Evolutionary conservation across 371 early-diverging fungal genomes (phyloP), one percentile per base, ranked within the genome.

Genomic region (Massospora cicadina): DNA sequence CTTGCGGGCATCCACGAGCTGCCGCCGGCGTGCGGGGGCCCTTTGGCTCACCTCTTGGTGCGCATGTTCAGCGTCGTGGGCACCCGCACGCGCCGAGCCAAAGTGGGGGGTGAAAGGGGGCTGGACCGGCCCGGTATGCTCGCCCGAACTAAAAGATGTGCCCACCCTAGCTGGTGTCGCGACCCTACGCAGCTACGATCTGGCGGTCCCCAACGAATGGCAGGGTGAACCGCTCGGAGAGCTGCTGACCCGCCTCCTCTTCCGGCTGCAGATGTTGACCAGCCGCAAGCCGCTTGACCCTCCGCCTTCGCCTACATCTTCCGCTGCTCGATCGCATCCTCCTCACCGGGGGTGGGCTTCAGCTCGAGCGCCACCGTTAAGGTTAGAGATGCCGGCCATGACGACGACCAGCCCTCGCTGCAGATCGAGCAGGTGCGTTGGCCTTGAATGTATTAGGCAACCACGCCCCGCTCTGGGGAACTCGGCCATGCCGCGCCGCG

Each of bases 281-380:
- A 84, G 83, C 62, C 74, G 75, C 30, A 71, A 74, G 43, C 81
- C 87, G 2, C 74, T 91, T 63, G 70, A 79, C 1, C 79, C 90
- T 26, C 76, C 88, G 81, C 87, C 13, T 90, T 93, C 71, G 74
- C 87, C n/a, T 87, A 81, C 67, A 72, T 89, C 87, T 92, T 75
- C 90, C 93, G 24, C 70, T 91, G 31, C 75, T 91, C 64, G 75
- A 80, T 33, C 78, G 83, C 29, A 78, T 89, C 27, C 79, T 90
- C 55, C 70, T 78, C 12, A 76, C 80, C 65, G 86, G 85, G 54
- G 24, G 73, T 86, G 62, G 75, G 71, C 12, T 74, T 70, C 54
- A 65, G 69, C 23, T 74, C 76, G 23, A 77, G 78, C 63, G 72
- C 77, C 29, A 69, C 76, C 53, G 43, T 33, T 10, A 3, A 12